Percentiles rank a stretch among this genome's conserved stretches.
Evolutionary conservation across 2,329 filamentous ascomycete genomes (phyloP).

Genomic region (Nannizziopsis arthrosporioides): DNA sequence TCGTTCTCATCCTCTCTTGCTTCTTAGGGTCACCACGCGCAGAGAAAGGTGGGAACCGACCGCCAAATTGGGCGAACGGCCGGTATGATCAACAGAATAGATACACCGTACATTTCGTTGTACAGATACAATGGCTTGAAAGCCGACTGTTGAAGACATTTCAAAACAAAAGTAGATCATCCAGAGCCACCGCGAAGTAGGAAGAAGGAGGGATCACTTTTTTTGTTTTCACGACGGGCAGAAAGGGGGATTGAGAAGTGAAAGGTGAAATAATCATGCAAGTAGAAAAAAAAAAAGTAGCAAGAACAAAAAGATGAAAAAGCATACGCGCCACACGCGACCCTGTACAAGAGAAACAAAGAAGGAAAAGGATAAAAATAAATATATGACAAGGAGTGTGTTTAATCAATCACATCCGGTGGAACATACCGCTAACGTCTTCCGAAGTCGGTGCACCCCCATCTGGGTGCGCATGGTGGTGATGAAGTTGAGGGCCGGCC

Average conservation of each 20-base stretch:
- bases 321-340: neutral
- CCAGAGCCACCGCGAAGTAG: slow-evolving; percentile 20
- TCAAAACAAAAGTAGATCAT: slow-evolving; percentile 9
- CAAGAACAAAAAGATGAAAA: slow-evolving; percentile 21
- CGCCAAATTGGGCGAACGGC: slow-evolving; percentile 10
- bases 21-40: too few relatives aligned
- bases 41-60: neutral
- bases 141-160: neutral
- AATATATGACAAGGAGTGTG: slow-evolving; percentile 17
- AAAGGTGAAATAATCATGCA: slow-evolving; percentile 20
- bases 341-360: slow-evolving; percentile 17
- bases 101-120: slow-evolving; percentile 12
- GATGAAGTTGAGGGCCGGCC: slow-evolving; percentile 57
- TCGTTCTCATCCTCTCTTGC: too few relatives aligned
- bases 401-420: slow-evolving; percentile 61
- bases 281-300: slow-evolving; percentile 29
- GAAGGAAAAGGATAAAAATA: slow-evolving; percentile 20
- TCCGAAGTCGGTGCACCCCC: slow-evolving; percentile 48
- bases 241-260: neutral
- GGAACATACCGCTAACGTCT: slow-evolving; percentile 95
- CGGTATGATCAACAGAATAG: slow-evolving; percentile 10
- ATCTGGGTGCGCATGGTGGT: slow-evolving; percentile 61
- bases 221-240: neutral
- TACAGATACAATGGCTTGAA: slow-evolving; percentile 6
- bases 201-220: slow-evolving; percentile 13